Conservation (phyloP, 257 asterid genomes). For the Solanum arcanum region DNA sequence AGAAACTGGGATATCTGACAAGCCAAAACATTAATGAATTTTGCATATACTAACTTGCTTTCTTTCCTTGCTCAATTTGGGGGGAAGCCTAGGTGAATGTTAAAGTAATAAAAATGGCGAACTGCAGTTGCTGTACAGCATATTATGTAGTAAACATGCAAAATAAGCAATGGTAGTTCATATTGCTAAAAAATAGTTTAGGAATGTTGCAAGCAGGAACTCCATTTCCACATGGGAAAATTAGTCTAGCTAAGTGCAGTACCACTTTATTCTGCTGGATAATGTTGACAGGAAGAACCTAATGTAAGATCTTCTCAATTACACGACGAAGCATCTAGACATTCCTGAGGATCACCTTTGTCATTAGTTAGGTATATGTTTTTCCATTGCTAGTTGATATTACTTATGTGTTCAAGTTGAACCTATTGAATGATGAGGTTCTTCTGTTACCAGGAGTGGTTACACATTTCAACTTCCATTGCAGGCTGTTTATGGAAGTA, state of each 20-base stretch:
- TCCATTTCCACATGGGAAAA: background rate
- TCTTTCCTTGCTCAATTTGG: background rate
- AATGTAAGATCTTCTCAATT: slow-evolving; percentile 67
- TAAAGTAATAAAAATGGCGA: background rate
- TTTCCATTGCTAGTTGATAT: background rate
- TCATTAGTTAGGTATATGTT: slow-evolving; percentile 5
- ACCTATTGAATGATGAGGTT: background rate
- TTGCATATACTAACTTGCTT: background rate
- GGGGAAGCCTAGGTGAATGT: background rate
- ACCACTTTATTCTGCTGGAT: background rate
- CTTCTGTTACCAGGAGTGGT: background rate
- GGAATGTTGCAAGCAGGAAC: background rate
- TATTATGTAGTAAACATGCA: background rate
- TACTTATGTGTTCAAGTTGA: background rate
- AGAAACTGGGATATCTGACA: background rate
- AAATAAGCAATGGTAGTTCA: background rate
- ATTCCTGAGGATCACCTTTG: slow-evolving; percentile 36
- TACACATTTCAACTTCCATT: background rate
- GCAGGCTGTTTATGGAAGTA: background rate
- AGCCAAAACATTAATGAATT: background rate
- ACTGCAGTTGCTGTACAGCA: background rate
- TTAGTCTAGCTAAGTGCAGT: background rate
- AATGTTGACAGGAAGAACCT: slow-evolving; percentile 63
- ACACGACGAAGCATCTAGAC: slow-evolving; percentile 78
- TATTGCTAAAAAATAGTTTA: background rate